Percentiles rank a stretch among this genome's conserved stretches.
Conservation (phyloP, 345 rosid species). For the Ceriops tagal region DNA sequence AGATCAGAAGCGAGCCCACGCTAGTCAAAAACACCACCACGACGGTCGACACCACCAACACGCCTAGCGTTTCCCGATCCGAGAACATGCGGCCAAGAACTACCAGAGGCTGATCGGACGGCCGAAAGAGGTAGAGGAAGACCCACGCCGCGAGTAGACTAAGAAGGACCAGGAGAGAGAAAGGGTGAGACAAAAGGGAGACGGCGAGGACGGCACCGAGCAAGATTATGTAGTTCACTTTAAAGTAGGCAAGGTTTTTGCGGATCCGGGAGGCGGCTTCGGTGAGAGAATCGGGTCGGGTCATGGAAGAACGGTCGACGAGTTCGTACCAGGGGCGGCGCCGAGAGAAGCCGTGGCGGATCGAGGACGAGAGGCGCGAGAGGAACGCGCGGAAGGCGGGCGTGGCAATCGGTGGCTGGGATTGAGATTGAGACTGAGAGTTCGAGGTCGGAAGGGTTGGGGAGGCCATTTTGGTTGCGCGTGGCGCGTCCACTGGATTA, state of each 20-base stretch:
- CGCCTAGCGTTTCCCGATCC: conserved; percentile 66
- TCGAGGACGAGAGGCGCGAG: conserved; percentile 62
- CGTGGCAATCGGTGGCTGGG: conserved; percentile 67
- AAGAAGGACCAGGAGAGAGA: conserved; percentile 69
- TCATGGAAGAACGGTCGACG: conserved; percentile 53
- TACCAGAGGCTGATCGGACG: conserved; percentile 71
- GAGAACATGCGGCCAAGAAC: conserved; percentile 68
- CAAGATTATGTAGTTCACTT: conserved; percentile 63
- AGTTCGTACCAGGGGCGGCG: conserved; percentile 84
- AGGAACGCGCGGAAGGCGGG: conserved; percentile 70
- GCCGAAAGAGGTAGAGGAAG: conserved; percentile 64
- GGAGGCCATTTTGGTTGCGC: conserved; percentile 46
- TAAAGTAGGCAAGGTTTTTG: conserved; percentile 57
- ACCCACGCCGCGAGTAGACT: conserved; percentile 60
- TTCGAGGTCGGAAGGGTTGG: conserved; percentile 54
- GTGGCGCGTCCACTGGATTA: conserved; percentile 8
- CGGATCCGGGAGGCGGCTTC: conserved; percentile 75
- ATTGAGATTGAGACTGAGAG: conserved; percentile 42
- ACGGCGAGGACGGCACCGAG: conserved; percentile 58
- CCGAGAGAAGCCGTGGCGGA: conserved; percentile 68
- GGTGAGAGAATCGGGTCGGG: conserved; percentile 56
- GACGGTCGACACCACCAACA: conserved; percentile 46
- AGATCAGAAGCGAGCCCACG: conserved; percentile 70
- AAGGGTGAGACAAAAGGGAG: conserved; percentile 67
- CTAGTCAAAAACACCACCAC: conserved; percentile 72